phyloP scores from a whole-genome alignment of 2,329 filamentous ascomycete genomes.

The Clarireedia paspali region DNA sequence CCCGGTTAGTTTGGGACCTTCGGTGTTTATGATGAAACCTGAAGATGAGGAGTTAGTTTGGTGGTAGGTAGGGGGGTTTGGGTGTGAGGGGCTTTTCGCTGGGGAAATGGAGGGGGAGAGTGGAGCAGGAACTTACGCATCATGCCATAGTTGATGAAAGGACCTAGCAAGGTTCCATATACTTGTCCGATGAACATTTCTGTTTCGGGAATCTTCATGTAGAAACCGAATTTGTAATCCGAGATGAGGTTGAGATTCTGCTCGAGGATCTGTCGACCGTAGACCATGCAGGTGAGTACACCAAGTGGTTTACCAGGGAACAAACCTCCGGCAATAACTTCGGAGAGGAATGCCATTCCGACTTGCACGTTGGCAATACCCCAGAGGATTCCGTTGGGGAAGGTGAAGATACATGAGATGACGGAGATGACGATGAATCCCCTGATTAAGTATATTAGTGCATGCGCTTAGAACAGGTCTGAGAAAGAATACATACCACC shows the following conservation, averaged over 20 bases:
- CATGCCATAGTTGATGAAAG: conserved; percentile 29
- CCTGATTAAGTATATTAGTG: background rate
- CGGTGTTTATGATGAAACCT: conserved; percentile 10
- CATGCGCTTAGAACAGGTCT: fast-evolving
- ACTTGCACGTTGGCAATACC: conserved; percentile 42
- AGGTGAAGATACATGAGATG: conserved; percentile 26
- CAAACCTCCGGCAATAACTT: conserved; percentile 42
- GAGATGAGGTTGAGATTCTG: conserved; percentile 30
- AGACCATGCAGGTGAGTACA: conserved; percentile 23
- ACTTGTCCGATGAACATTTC: conserved; percentile 32
- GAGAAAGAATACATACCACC: conserved; percentile 14
- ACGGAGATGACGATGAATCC: conserved; percentile 23
- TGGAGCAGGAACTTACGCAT: conserved; percentile 19
- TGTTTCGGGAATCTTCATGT: conserved; percentile 33
- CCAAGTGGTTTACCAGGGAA: conserved; percentile 48
- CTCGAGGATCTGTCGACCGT: conserved; percentile 30
- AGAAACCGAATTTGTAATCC: conserved; percentile 33
- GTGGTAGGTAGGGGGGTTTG: too few species aligned
- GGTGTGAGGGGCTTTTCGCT: too few species aligned
- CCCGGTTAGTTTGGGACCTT: conserved; percentile 18
- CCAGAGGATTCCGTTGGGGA: conserved; percentile 26
- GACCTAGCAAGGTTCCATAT: conserved; percentile 29
- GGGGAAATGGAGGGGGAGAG: too few species aligned
- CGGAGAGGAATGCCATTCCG: conserved; percentile 39
- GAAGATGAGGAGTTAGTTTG: background rate